Percentiles rank a stretch among this genome's conserved stretches.
phyloP scores from a whole-genome alignment of 108 stramenopile species.

The Skeletonema costatum region DNA sequence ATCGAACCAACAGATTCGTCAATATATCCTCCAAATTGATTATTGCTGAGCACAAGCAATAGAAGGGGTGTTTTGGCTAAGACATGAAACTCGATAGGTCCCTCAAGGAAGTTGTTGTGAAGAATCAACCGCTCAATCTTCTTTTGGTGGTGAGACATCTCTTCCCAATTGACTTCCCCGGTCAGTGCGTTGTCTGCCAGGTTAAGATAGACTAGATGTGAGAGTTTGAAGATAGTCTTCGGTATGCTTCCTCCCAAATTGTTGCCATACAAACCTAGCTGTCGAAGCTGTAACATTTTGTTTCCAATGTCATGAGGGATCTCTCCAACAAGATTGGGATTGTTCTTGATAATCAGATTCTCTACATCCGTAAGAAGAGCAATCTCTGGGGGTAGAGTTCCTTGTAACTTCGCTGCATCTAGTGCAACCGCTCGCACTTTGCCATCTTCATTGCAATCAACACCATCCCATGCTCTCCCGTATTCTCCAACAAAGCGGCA shows the following conservation, averaged over 20 bases:
- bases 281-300: slow-evolving; percentile 50
- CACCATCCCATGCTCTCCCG: slow-evolving; percentile 53
- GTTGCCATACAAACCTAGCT: slow-evolving; percentile 73
- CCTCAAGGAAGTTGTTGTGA: slow-evolving; percentile 39
- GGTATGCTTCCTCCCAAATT: slow-evolving; percentile 59
- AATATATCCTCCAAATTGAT: slow-evolving; percentile 61
- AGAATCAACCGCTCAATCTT: slow-evolving; percentile 29
- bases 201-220: slow-evolving; percentile 40
- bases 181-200: slow-evolving; percentile 25
- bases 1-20: slow-evolving; percentile 37
- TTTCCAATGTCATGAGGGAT: slow-evolving; percentile 66
- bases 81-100: slow-evolving; percentile 30
- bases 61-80: slow-evolving; percentile 54
- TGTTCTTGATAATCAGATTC: slow-evolving; percentile 69
- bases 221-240: slow-evolving; percentile 27
- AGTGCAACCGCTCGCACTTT: slow-evolving; percentile 43
- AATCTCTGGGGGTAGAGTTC: slow-evolving; percentile 45
- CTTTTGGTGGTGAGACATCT: slow-evolving; percentile 13
- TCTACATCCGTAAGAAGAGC: slow-evolving; percentile 54
- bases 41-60: slow-evolving; percentile 64
- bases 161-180: slow-evolving; percentile 39
- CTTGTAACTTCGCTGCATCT: slow-evolving; percentile 52
- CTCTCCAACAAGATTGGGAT: slow-evolving; percentile 57
- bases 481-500: slow-evolving; percentile 49
- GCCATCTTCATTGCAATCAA: slow-evolving; percentile 56